Evolutionary conservation across 345 rosid species (phyloP), one percentile per base, ranked within the genome.

Genomic region (Draba incana): DNA sequence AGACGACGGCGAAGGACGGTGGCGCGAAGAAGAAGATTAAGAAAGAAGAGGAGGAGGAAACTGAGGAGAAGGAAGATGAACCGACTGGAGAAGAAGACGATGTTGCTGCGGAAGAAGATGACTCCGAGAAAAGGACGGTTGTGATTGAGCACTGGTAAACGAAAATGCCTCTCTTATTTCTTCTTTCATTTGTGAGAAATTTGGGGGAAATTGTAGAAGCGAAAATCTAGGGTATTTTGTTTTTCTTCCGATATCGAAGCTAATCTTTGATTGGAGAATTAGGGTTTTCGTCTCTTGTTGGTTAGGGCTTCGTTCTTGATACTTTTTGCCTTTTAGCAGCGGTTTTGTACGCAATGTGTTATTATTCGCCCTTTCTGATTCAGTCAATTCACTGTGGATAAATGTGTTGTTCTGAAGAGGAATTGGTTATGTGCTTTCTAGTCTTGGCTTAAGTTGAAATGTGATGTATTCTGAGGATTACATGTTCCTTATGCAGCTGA

Each of bases 71-170:
- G 64, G 52, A 53, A 12, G 67, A 63, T 4, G 56, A 66, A 11
- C 44, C 31, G 27, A 62, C 20, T 20, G 20, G 10, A 35, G 38
- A 25, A 38, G 70, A 72, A 45, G 38, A 14, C 0, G 68, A 46
- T 12, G 48, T 6, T 10, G 73, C 48, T 49, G 42, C 20, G 1
- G 45, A 20, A 12, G 80, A 20, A 5, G 75, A 49, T 1, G 77
- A 31, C n/a, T 41, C 77, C 14, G 48, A 25, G 61, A 46, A n/a
- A 13, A 82, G 68, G 68, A 82, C 83, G 43, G 63, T 89, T 49
- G 80, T 92, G 15, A 73, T 92, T 16, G 98, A 86, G 64, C 86
- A 87, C 82, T 87, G 70, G 76, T 72, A 62, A 62, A 12, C 48
- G 10, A 46, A 9, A 88, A 88, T 83, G 52, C 68, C 64, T 56